Conservation (phyloP, 306 rosid species). For the Biancaea sappan region DNA sequence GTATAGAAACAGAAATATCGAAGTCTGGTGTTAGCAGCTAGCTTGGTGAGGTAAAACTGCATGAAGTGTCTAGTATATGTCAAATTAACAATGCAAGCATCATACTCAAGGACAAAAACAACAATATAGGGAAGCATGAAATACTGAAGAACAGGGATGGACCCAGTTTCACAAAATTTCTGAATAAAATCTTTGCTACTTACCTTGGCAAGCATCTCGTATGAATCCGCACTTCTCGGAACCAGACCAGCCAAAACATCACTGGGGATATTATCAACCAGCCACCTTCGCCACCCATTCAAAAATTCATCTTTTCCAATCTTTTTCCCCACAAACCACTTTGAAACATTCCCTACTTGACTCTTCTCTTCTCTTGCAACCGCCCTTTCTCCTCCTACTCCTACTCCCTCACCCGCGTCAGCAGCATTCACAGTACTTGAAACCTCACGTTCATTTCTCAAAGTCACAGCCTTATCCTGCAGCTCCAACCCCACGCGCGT, state of each 20-base stretch:
- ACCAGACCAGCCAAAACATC: slow-evolving; percentile 51
- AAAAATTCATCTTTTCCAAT: slow-evolving; percentile 52
- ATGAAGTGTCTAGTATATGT: too few relatives aligned
- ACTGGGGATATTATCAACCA: slow-evolving; percentile 55
- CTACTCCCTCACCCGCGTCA: slow-evolving; percentile 1
- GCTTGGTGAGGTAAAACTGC: too few relatives aligned
- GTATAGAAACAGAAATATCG: too few relatives aligned
- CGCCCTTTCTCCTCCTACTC: background rate
- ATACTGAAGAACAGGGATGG: background rate
- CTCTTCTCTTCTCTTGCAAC: slow-evolving; percentile 16
- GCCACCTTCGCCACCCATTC: slow-evolving; percentile 75
- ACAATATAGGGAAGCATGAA: background rate
- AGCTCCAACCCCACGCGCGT: too few relatives aligned
- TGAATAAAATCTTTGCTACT: background rate
- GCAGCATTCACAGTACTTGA: background rate
- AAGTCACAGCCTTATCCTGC: slow-evolving; percentile 12
- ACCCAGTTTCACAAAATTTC: background rate
- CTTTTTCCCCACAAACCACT: background rate
- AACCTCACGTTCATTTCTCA: background rate
- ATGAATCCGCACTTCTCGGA: slow-evolving; percentile 67
- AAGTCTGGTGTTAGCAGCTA: too few relatives aligned
- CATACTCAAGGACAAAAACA: too few relatives aligned
- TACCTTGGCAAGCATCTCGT: slow-evolving; percentile 70
- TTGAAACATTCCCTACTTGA: slow-evolving; percentile 18
- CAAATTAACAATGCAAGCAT: too few relatives aligned